A percentile compares a stretch with the other conserved stretches of the same genome.
Conservation (phyloP, 2,329 filamentous ascomycete species). For the Nigrograna mackinnonii region DNA sequence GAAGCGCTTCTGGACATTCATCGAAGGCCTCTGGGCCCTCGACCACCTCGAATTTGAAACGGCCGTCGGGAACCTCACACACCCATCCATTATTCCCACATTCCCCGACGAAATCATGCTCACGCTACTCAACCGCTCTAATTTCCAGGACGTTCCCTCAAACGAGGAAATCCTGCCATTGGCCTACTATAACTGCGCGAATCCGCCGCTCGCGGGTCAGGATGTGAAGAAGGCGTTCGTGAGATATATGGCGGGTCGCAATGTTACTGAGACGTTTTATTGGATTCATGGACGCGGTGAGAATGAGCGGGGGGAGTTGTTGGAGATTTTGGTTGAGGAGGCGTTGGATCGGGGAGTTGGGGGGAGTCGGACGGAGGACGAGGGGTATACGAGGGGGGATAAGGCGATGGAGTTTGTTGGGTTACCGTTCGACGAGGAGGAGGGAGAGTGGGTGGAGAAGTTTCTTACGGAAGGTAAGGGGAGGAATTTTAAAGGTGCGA, state of each 20-base stretch:
- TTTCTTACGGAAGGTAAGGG: constrained; percentile 68
- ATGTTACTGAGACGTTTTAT: constrained; percentile 72
- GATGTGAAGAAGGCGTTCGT: constrained; percentile 70
- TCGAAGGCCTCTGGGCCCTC: constrained; percentile 80
- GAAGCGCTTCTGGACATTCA: constrained; percentile 76
- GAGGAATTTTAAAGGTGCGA: constrained; percentile 65
- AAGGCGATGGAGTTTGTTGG: constrained; percentile 72
- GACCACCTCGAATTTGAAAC: constrained; percentile 68
- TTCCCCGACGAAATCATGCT: constrained; percentile 83
- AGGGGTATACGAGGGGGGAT: constrained; percentile 46
- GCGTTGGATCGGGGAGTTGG: constrained; percentile 21
- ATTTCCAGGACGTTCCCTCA: constrained; percentile 51
- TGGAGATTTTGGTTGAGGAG: constrained; percentile 64
- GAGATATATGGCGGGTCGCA: constrained; percentile 67
- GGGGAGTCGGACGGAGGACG: constrained; percentile 7
- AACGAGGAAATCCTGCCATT: constrained; percentile 58
- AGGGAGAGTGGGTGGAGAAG: constrained; percentile 76
- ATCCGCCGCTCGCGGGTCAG: constrained; percentile 69
- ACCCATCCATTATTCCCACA: constrained; percentile 78
- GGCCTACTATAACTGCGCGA: constrained; percentile 77
- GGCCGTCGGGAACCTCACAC: constrained; percentile 75
- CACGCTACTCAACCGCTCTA: constrained; percentile 63
- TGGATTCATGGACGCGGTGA: constrained; percentile 71
- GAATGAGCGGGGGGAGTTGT: constrained; percentile 63
- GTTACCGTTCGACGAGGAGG: constrained; percentile 69